Percentiles rank a stretch among this genome's conserved stretches.
Conservation (phyloP, 495 filamentous ascomycete genomes). For the Tetracladium marchalianum region DNA sequence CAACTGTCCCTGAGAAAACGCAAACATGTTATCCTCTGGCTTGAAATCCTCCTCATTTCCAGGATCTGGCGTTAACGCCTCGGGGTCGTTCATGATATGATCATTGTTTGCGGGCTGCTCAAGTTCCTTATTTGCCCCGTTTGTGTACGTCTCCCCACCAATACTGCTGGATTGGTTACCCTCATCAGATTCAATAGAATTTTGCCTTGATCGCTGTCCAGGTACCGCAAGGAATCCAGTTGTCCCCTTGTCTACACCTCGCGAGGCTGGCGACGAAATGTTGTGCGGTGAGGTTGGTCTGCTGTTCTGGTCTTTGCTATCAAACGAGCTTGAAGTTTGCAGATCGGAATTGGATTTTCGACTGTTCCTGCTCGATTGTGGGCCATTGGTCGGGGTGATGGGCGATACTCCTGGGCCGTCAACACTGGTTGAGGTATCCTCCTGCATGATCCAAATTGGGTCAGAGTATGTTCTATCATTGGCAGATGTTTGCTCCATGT, state of each 20-base stretch:
- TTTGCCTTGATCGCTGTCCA: conserved; percentile 38
- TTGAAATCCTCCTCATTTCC: conserved; percentile 63
- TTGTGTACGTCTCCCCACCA: conserved; percentile 25
- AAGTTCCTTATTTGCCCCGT: conserved; percentile 26
- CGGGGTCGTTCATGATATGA: conserved; percentile 36
- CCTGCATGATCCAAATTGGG: conserved; percentile 21
- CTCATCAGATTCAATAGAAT: conserved; percentile 44
- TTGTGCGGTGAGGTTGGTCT: conserved; percentile 88
- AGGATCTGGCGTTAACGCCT: conserved; percentile 52
- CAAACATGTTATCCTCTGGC: conserved; percentile 69
- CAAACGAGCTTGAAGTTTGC: conserved; percentile 54
- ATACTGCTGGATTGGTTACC: conserved; percentile 29
- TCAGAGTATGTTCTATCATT: conserved; percentile 17
- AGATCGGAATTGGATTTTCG: conserved; percentile 40
- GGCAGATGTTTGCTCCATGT: conserved; percentile 19
- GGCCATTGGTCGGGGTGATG: conserved; percentile 11
- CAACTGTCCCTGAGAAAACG: conserved; percentile 72
- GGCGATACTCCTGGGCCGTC: conserved; percentile 9
- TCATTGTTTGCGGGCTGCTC: conserved; percentile 27
- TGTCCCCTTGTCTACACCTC: conserved; percentile 27
- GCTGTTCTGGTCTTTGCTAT: conserved; percentile 65
- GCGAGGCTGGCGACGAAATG: conserved; percentile 59
- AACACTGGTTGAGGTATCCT: conserved; percentile 13
- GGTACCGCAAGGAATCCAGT: conserved; percentile 40
- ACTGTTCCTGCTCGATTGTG: conserved; percentile 15